A percentile compares a stretch with the other conserved stretches of the same genome.
phyloP scores from a whole-genome alignment of 176 grass and related monocot species.

The Oropetium thomaeum region DNA sequence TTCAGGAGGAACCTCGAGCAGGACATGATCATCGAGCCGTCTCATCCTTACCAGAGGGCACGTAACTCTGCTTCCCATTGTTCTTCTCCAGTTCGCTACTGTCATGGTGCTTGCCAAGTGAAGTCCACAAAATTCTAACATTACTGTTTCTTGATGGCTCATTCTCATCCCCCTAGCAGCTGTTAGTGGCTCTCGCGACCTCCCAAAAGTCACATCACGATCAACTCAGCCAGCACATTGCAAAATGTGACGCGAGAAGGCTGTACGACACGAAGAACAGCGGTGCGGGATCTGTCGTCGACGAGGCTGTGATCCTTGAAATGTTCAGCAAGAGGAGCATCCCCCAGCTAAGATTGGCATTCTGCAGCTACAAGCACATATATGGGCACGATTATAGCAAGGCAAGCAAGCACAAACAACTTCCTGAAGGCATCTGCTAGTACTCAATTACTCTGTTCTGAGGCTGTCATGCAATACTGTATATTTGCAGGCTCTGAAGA shows the following conservation, averaged over 20 bases:
- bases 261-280: constrained; percentile 59
- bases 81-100: background rate
- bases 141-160: background rate
- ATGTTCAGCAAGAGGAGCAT: constrained; percentile 98
- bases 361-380: constrained; percentile 90
- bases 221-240: constrained; percentile 73
- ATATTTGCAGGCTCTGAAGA: constrained; percentile 64
- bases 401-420: constrained; percentile 28
- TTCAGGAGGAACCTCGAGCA: constrained; percentile 87
- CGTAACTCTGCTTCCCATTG: background rate
- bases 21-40: constrained; percentile 63
- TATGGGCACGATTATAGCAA: constrained; percentile 88
- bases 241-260: constrained; percentile 87
- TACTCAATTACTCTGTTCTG: constrained; percentile 1
- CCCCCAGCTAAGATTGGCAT: constrained; percentile 79
- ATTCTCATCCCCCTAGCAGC: too few species aligned
- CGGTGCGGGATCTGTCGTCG: constrained; percentile 36
- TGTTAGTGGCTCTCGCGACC: constrained; percentile 73
- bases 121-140: background rate
- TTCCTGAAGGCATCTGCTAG: background rate
- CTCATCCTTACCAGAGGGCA: constrained; percentile 70
- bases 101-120: background rate
- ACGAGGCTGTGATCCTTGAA: constrained; percentile 76
- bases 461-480: background rate
- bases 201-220: constrained; percentile 79